These are phyloP conservation scores for Saitoella complicata DNA, from an alignment of 805 yeast species.

Conservation along the genomic window DNA sequence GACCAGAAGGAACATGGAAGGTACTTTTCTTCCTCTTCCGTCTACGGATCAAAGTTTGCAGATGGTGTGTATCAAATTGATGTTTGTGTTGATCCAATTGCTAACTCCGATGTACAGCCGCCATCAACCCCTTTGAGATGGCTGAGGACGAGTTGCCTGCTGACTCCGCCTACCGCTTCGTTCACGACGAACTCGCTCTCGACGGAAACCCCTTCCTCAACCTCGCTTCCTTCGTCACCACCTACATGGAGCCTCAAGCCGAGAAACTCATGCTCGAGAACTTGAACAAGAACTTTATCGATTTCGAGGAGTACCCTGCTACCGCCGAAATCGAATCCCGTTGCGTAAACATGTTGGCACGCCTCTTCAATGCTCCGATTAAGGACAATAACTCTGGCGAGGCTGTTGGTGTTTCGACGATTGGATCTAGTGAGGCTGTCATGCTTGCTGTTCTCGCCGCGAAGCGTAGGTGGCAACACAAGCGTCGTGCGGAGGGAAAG, in stretches of 20 bases:
- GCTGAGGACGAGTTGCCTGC: slow-evolving; percentile 41
- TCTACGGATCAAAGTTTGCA: too few species aligned
- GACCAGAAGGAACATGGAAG: too few species aligned
- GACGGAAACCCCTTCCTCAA: slow-evolving; percentile 78
- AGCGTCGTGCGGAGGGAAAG: slow-evolving; percentile 42
- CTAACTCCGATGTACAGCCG: too few species aligned
- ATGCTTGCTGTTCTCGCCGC: slow-evolving; percentile 86
- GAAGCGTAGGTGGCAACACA: slow-evolving; percentile 77
- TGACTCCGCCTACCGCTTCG: slow-evolving; percentile 39
- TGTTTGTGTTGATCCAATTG: too few species aligned
- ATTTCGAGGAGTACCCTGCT: slow-evolving; percentile 85
- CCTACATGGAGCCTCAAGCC: slow-evolving; percentile 41
- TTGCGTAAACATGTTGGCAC: slow-evolving; percentile 63
- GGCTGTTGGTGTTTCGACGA: slow-evolving; percentile 78
- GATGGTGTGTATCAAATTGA: too few species aligned
- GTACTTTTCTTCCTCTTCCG: too few species aligned
- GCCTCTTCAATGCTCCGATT: slow-evolving; percentile 63
- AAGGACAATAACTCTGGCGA: slow-evolving; percentile 12
- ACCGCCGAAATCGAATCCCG: slow-evolving; percentile 63
- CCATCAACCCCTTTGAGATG: slow-evolving; percentile 26
- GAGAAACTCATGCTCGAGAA: slow-evolving; percentile 46
- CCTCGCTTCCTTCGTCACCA: slow-evolving; percentile 70
- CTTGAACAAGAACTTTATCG: slow-evolving; percentile 75
- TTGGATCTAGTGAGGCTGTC: slow-evolving; percentile 88
- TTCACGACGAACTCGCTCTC: slow-evolving; percentile 57